These are phyloP conservation scores for Pulveroboletus ravenelii DNA, from an alignment of 768 basidiomycete genomes.

Conservation along the genomic window DNA sequence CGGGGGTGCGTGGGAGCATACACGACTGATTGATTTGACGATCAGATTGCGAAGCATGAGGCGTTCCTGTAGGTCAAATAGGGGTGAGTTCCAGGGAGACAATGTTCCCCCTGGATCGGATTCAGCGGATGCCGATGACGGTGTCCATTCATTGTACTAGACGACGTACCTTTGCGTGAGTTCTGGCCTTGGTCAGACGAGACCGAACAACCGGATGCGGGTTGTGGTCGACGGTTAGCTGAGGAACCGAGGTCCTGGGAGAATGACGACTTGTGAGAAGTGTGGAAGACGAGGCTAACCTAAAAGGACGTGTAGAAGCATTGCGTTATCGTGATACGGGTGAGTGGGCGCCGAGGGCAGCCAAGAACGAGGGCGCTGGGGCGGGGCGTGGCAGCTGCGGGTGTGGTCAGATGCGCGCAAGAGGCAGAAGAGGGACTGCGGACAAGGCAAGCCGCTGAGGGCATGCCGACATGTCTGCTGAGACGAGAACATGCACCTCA, in stretches of 20 bases:
- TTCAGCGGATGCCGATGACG: background rate
- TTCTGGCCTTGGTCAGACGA: background rate
- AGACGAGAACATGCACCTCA: slow-evolving; percentile 17
- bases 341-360: background rate
- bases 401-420: background rate
- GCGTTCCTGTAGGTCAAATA: background rate
- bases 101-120: background rate
- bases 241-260: background rate
- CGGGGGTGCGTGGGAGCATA: background rate
- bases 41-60: background rate
- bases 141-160: too few relatives aligned
- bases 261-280: background rate
- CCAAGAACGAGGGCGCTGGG: background rate
- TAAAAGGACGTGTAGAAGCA: background rate
- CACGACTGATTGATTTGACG: background rate
- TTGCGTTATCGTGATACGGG: background rate
- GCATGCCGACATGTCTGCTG: slow-evolving; percentile 10
- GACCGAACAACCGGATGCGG: too few relatives aligned
- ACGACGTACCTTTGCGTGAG: background rate
- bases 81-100: background rate
- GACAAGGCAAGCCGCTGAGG: slow-evolving; percentile 8
- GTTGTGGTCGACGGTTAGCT: too few relatives aligned
- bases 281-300: background rate
- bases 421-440: slow-evolving; percentile 1
- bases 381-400: background rate